Evolutionary conservation across 1,284 basidiomycete genomes (phyloP).

Genomic region (Fomes fomentarius): DNA sequence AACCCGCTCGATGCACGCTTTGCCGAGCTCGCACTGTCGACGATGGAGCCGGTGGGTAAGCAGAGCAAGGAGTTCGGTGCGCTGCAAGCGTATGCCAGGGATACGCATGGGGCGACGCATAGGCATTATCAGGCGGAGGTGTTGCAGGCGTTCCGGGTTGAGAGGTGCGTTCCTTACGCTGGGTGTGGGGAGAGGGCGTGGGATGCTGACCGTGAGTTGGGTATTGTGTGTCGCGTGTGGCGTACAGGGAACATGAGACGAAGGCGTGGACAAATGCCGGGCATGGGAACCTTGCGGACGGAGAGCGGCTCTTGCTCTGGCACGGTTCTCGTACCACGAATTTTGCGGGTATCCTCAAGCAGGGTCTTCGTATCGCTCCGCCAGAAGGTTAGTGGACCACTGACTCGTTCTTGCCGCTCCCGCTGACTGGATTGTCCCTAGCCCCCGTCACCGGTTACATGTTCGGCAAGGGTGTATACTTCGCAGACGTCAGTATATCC

Average conservation of each 20-base stretch:
- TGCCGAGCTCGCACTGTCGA: constrained; percentile 52
- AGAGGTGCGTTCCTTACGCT: constrained; percentile 41
- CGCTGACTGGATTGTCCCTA: constrained; percentile 21
- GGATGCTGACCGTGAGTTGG: background rate
- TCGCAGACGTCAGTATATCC: constrained; percentile 56
- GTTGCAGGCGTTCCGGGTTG: constrained; percentile 56
- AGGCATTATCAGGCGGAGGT: constrained; percentile 46
- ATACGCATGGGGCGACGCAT: constrained; percentile 63
- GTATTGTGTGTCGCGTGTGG: no score
- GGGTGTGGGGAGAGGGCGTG: background rate
- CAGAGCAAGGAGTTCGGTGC: constrained; percentile 51
- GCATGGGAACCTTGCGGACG: constrained; percentile 45
- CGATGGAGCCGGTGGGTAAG: constrained; percentile 53
- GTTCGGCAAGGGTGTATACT: constrained; percentile 75
- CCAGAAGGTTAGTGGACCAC: constrained; percentile 51
- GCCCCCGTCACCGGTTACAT: constrained; percentile 63
- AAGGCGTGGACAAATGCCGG: constrained; percentile 55
- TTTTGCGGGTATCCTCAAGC: constrained; percentile 67
- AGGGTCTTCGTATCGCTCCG: constrained; percentile 70
- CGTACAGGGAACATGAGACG: constrained; percentile 51
- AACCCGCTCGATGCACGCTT: constrained; percentile 65
- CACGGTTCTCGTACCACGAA: constrained; percentile 69
- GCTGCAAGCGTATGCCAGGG: constrained; percentile 52
- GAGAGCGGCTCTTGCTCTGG: constrained; percentile 65
- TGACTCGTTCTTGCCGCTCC: background rate